A percentile compares a stretch with the other conserved stretches of the same genome.
phyloP scores from a whole-genome alignment of 2,329 filamentous ascomycete species.

The Myotisia sp. region DNA sequence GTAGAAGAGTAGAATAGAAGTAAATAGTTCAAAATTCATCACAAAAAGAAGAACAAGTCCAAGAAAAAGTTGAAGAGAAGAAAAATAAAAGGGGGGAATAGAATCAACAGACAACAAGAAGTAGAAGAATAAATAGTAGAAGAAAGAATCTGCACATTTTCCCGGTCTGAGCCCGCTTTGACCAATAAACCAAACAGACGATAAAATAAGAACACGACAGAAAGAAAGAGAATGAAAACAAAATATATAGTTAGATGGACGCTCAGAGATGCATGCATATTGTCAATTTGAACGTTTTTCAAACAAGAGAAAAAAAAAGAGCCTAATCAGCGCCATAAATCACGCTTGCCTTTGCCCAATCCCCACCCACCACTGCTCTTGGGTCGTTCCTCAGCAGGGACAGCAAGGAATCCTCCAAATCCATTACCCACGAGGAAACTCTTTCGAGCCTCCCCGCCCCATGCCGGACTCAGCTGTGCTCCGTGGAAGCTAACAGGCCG shows the following conservation, averaged over 20 bases:
- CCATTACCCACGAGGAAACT: constrained; percentile 54
- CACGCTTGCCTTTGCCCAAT: constrained; percentile 19
- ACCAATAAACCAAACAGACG: no score
- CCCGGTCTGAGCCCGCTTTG: no score
- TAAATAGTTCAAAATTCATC: no score
- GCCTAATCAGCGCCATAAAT: constrained; percentile 26
- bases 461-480: constrained; percentile 38
- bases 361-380: constrained; percentile 22
- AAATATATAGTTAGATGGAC: no score
- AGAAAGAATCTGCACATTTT: no score
- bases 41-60: no score
- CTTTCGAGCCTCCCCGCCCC: constrained; percentile 46
- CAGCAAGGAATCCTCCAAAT: constrained; percentile 50
- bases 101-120: neutral
- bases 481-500: constrained; percentile 35
- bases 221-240: no score
- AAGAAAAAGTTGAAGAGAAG: no score
- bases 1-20: no score
- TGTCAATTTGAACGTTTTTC: neutral
- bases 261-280: no score
- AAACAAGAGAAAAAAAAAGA: no score
- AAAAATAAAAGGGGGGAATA: neutral
- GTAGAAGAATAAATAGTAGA: constrained; percentile 1
- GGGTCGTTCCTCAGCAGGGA: constrained; percentile 38
- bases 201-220: no score